Base-by-base conservation (phyloP, 768 basidiomycete species). In the Royoungia palumana region DNA sequence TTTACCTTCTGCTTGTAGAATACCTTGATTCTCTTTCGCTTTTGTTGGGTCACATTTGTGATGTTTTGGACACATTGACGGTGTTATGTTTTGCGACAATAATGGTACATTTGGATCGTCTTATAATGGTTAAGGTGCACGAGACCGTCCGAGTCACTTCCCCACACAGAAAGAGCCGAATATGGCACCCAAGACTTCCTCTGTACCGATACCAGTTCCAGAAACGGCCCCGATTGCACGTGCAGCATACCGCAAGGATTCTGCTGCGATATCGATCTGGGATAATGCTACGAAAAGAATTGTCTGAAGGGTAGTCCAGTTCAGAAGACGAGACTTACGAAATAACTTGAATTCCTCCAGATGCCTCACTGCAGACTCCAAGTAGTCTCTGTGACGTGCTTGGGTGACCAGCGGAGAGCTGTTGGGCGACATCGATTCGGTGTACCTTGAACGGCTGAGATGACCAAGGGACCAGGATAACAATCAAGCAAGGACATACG, bases 121-220 rank as follows among this genome's bases (percentile, higher is more conserved):
- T 5, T 14, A n/a, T 28, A 34, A 40, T 11, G 7, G 25, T 44
- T 2, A 37, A 14, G 7, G 9, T 9, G 35, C 30, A 35, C 6
- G 19, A n/a, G 16, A 25, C 12, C 13, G 25, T 10, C 32, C 24
- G 16, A 16, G 13, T 58, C 45, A 90, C 70, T 94, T 91, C 32
- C 92, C 92, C 44, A 94, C 89, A 61, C 93, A 95, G 66, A 95
- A 95, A 43, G 89, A 86, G 28, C 76, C 74, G 62, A 95, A 95
- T 21, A 95, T 77, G 17, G 79, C 79, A 49, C 92, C 90, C 19
- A 95, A 66, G 8, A 94, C 74, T 50, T 94, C 90, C 58, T 95
- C 93, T 12, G 85, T 81, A 39, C 84, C 85, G 47, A 95, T 84
- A 32, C 56, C 54, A 8, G 77, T 62, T 5, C 93, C 92, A 2